Evolutionary conservation across 441 rosid genomes (phyloP).

Genomic region (Rhodomyrtus psidioides): DNA sequence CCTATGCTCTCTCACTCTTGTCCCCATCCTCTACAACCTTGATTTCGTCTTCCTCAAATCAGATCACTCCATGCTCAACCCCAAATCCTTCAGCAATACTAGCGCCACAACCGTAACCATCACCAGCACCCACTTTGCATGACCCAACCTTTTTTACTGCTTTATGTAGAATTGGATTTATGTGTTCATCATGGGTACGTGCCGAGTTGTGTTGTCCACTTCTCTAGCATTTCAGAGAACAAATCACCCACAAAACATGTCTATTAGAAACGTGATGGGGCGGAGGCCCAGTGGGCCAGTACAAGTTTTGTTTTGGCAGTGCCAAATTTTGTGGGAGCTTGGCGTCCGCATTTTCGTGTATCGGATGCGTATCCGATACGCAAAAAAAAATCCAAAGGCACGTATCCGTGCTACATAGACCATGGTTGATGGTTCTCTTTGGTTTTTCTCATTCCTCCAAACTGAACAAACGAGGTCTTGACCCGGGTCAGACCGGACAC

Average conservation of each 20-base stretch:
- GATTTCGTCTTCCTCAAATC: conserved; percentile 37
- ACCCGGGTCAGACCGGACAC: not conserved
- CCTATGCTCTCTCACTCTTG: conserved; percentile 47
- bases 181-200: not conserved
- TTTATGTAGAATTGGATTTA: not conserved
- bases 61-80: not conserved
- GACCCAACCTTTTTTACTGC: not conserved
- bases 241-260: not conserved
- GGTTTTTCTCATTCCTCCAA: not conserved
- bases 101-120: not conserved
- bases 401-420: no score
- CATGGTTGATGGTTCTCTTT: not conserved
- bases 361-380: no score
- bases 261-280: no score
- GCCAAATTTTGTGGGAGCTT: no score
- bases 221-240: not conserved
- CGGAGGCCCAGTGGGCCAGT: no score
- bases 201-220: not conserved
- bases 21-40: conserved; percentile 69
- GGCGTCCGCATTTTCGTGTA: no score
- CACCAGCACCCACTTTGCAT: not conserved
- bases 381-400: no score
- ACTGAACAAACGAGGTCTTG: not conserved
- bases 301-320: no score
- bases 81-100: not conserved